Evolutionary conservation across 2,329 filamentous ascomycete genomes (phyloP), one percentile per base, ranked within the genome.

Genomic region (Aspergillus spinulosporus): DNA sequence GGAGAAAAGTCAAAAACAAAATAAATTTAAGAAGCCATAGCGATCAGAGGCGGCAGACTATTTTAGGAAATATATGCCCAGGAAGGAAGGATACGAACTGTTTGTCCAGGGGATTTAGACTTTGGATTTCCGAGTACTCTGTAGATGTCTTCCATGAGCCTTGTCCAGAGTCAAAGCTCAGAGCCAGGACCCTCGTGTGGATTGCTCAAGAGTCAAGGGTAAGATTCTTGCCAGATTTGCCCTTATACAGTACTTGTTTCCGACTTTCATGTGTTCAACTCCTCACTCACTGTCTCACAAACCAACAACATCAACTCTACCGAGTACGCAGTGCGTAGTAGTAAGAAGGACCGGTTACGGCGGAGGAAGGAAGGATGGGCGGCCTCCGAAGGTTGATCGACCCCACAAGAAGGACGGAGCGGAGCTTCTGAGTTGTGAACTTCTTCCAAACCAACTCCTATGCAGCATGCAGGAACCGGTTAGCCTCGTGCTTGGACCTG

Each of bases 361-460:
- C 40, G 47, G 42, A 43, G 57, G 49, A 52, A 63, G 52, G 54
- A 55, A 46, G 58, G 53, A 54, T 50, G 57, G 56, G 61, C 60
- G 61, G 64, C 60, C 64, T 39, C 61, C 56, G 60, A 64, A 50
- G 59, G 64, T 59, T 59, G 63, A 66, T 66, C 64, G 56, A 58
- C 64, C 57, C 64, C 64, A 65, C 64, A 54, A 45, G 34, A 45
- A 60, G 57, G 60, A 62, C 63, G 56, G 62, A 59, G 60, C 58
- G 54, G 57, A 49, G 57, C 61, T 56, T 39, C 47, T 52, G 56
- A 46, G 34, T 49, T 59, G 32, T 29, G 56, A 49, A 49, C 40
- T 49, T 48, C 47, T 47, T 52, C 34, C 7, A 37, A 11, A 34
- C 52, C 52, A 44, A 54, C 29, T 42, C 46, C 52, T 52, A 47